Percentiles rank a stretch among this genome's conserved stretches.
Conservation (phyloP, 2,329 filamentous ascomycete genomes). For the Metarhizium robertsii region DNA sequence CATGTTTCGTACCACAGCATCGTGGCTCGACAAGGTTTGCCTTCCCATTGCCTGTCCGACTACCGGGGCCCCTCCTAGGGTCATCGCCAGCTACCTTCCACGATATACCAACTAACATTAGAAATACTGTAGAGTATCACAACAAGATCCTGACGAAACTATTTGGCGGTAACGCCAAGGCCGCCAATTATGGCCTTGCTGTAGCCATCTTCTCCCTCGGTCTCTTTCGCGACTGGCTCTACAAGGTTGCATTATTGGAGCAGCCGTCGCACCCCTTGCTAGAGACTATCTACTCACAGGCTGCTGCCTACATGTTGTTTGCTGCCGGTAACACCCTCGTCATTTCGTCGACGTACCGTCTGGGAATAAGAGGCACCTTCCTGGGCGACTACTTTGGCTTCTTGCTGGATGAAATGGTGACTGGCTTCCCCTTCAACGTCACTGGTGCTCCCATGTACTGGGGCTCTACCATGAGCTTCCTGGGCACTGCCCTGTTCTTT, state of each 20-base stretch:
- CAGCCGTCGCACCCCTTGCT: slow-evolving; percentile 70
- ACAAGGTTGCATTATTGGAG: slow-evolving; percentile 71
- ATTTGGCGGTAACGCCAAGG: slow-evolving; percentile 66
- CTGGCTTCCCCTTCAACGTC: slow-evolving; percentile 91
- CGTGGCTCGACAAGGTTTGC: slow-evolving; percentile 67
- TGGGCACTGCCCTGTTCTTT: slow-evolving; percentile 75
- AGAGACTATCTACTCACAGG: slow-evolving; percentile 46
- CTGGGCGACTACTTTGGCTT: slow-evolving; percentile 98
- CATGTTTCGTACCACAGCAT: slow-evolving; percentile 42
- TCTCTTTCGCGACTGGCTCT: slow-evolving; percentile 78
- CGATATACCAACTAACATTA: slow-evolving; percentile 9
- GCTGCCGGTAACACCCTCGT: slow-evolving; percentile 74
- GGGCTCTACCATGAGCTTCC: slow-evolving; percentile 84
- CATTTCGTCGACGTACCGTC: slow-evolving; percentile 77
- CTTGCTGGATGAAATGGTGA: slow-evolving; percentile 90
- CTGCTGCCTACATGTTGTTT: slow-evolving; percentile 63
- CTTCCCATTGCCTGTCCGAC: background rate
- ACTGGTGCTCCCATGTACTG: slow-evolving; percentile 93
- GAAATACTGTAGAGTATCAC: slow-evolving; percentile 63
- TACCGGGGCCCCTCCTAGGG: background rate
- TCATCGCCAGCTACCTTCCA: slow-evolving; percentile 7
- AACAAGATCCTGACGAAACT: slow-evolving; percentile 82
- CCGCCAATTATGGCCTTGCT: slow-evolving; percentile 85
- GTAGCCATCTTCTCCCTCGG: slow-evolving; percentile 85
- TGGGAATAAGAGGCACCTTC: slow-evolving; percentile 93